These are phyloP conservation scores for Kalanchoe fedtschenkoi DNA, from an alignment of 164 flowering plant species.

Conservation along the genomic window DNA sequence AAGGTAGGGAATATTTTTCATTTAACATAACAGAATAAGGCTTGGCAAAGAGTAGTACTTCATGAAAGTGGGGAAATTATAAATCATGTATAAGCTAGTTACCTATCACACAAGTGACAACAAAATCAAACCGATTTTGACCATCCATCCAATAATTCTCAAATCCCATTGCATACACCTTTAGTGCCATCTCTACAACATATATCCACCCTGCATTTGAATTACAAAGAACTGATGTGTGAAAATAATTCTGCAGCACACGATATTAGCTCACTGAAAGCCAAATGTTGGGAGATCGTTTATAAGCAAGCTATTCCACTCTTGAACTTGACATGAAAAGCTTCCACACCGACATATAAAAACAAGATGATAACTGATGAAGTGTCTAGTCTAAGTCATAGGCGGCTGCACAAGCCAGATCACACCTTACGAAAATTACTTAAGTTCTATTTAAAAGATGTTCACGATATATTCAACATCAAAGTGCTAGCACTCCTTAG, in stretches of 20 bases:
- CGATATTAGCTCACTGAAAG: background rate
- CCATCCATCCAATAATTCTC: constrained; percentile 90
- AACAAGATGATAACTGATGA: background rate
- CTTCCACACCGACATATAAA: background rate
- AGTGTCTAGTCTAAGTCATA: background rate
- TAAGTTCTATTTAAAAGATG: background rate
- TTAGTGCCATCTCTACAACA: constrained; percentile 81
- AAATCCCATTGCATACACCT: constrained; percentile 68
- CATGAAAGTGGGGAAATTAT: background rate
- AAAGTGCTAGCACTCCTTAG: background rate
- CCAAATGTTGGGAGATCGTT: background rate
- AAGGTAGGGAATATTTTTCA: background rate
- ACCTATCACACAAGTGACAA: constrained; percentile 89
- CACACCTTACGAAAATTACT: background rate
- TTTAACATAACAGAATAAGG: background rate
- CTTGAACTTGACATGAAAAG: background rate
- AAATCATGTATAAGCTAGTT: constrained; percentile 11
- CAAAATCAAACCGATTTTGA: constrained; percentile 88
- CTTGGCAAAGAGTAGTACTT: background rate
- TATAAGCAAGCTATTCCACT: background rate
- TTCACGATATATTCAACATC: background rate
- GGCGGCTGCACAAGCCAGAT: background rate
- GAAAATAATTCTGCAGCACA: background rate
- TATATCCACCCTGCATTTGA: constrained; percentile 77
- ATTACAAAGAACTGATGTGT: constrained; percentile 9